These are phyloP conservation scores for Quaeritorhiza haematococci DNA, from an alignment of 371 early-diverging fungal species.

Conservation along the genomic window DNA sequence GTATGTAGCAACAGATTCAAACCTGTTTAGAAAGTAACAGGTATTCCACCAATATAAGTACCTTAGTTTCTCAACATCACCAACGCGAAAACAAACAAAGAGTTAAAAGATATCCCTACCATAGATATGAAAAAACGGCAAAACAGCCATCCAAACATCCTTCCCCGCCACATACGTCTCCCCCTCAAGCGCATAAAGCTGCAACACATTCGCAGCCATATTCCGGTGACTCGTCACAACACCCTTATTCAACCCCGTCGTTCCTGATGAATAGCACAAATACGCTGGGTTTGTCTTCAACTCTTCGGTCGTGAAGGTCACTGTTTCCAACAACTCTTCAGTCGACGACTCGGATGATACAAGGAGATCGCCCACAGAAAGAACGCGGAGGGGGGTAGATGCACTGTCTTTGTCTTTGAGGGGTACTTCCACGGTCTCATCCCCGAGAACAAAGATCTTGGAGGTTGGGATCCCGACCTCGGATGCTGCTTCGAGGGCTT, in stretches of 20 bases:
- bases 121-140: constrained; percentile 82
- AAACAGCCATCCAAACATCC: constrained; percentile 56
- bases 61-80: too few species aligned
- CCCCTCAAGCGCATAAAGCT: constrained; percentile 27
- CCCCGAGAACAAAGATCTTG: constrained; percentile 54
- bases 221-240: constrained; percentile 79
- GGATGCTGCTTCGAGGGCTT: constrained; percentile 56
- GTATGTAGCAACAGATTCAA: neutral
- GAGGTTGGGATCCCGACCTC: constrained; percentile 46
- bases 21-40: too few species aligned
- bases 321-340: constrained; percentile 14
- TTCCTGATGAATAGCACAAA: constrained; percentile 85
- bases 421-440: constrained; percentile 30
- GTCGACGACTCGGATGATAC: constrained; percentile 7
- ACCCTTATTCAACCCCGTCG: constrained; percentile 73
- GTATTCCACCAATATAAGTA: too few species aligned
- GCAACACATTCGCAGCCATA: constrained; percentile 65
- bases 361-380: neutral
- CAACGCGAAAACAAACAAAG: too few species aligned
- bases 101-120: constrained; percentile 44
- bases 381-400: constrained; percentile 15
- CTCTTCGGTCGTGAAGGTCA: constrained; percentile 29
- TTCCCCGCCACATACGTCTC: constrained; percentile 26
- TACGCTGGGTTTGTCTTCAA: constrained; percentile 56
- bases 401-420: constrained; percentile 12